Base-by-base conservation (phyloP, 495 filamentous ascomycete genomes). In the Podospora didyma region DNA sequence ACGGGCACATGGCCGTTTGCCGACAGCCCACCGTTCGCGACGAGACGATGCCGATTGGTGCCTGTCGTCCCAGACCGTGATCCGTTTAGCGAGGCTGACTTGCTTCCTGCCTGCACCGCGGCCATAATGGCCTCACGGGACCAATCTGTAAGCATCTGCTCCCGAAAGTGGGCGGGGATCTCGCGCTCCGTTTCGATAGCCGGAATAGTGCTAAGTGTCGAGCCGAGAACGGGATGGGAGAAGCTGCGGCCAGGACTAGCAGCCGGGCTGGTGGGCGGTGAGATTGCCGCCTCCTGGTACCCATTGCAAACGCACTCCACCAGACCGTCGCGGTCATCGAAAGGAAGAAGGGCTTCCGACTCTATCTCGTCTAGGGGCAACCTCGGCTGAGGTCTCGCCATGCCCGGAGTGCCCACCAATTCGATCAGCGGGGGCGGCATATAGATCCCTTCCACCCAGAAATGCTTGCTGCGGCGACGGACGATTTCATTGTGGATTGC, bases 371-470 rank as follows among this genome's bases (percentile, higher is more conserved):
- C 69, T 3, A 76, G 55, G 9, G 77, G 73, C 21, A 84, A 66
- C 46, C 73, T 72, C n/a, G 70, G 69, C 47, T 75, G 65, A 6
- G 78, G 73, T 14, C 68, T 71, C 22, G 75, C 63, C 54, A 69
- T 60, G 14, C 79, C 80, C 57, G 79, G 69, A 81, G 71, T 73
- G 24, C 74, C 73, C 1, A 74, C 67, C 26, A 73, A 63, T 42
- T 73, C 73, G 2, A 82, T 52, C 2, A 75, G 61, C 0, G 90
- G 89, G 4, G 92, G 69, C 5, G 93, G 74, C 3, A 94, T 69
- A 53, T 82, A 78, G 41, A 95, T 75, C n/a, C 75, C 80, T 24
- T 86, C 78, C 5, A 93, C 75, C 92, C 92, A 97, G 37, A 92
- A 79, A 42, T 83, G 73, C 58, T 87, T 82, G 53, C 76, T 79